Conservation (phyloP, 345 rosid species). For the Gossypium australe region DNA sequence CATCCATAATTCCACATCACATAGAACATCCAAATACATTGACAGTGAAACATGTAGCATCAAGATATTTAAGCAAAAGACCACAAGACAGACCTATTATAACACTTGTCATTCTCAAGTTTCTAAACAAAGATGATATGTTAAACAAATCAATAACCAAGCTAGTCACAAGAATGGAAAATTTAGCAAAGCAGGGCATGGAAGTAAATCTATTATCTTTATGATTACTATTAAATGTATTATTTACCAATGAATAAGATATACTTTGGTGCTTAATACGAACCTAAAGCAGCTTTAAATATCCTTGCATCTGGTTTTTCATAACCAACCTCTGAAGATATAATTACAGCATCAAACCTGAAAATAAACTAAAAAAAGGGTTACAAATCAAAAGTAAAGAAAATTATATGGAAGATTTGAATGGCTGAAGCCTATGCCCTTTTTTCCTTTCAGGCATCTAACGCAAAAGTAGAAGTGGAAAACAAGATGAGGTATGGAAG, state of each 20-base stretch:
- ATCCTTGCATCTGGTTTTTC: slow-evolving; percentile 79
- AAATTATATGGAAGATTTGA: not conserved
- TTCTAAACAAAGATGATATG: not conserved
- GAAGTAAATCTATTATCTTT: not conserved
- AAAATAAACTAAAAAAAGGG: not conserved
- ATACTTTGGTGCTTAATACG: not conserved
- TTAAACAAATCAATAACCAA: not conserved
- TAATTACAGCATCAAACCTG: slow-evolving; percentile 78
- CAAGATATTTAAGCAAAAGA: not conserved
- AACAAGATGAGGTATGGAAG: not conserved
- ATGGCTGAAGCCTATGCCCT: not conserved
- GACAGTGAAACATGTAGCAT: not conserved
- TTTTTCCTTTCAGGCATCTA: not conserved
- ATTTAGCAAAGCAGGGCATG: not conserved
- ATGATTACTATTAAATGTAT: not conserved
- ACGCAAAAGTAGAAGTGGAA: not conserved
- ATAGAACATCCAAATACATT: not conserved
- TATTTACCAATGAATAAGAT: not conserved
- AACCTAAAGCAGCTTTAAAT: slow-evolving; percentile 75
- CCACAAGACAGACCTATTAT: not conserved
- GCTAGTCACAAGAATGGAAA: not conserved
- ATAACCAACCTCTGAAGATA: slow-evolving; percentile 79
- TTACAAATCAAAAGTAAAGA: not conserved
- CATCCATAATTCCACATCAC: not conserved
- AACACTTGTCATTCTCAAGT: not conserved